Percentiles rank a stretch among this genome's conserved stretches.
Conservation (phyloP, 2,329 filamentous ascomycete species). For the Amauroascus verrucosus region DNA sequence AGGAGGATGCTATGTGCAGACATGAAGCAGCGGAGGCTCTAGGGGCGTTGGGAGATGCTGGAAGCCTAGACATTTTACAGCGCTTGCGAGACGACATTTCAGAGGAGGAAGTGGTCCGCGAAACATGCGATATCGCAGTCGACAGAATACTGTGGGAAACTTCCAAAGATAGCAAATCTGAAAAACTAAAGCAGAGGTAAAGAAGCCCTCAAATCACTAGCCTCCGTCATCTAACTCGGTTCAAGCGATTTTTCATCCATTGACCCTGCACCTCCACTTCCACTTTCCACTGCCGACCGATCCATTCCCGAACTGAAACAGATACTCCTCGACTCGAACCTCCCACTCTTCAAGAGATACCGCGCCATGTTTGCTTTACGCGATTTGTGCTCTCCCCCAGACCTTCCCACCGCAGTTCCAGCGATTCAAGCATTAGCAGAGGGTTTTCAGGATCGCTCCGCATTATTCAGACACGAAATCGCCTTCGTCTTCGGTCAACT, state of each 20-base stretch:
- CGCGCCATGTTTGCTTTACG: constrained; percentile 96
- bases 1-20: constrained; percentile 90
- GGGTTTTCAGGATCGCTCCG: constrained; percentile 75
- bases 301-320: constrained; percentile 66
- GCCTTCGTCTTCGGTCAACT: constrained; percentile 97
- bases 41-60: constrained; percentile 68
- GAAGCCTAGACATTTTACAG: constrained; percentile 63
- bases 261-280: constrained; percentile 83
- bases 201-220: not conserved
- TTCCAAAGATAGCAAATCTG: constrained; percentile 56
- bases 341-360: constrained; percentile 84
- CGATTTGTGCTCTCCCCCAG: constrained; percentile 85
- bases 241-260: constrained; percentile 86
- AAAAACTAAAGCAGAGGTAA: constrained; percentile 74
- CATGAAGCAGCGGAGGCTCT: constrained; percentile 95
- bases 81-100: constrained; percentile 61
- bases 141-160: constrained; percentile 91
- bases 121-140: constrained; percentile 95
- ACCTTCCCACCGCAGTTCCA: constrained; percentile 78
- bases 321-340: constrained; percentile 64
- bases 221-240: constrained; percentile 13
- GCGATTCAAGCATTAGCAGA: constrained; percentile 76
- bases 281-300: constrained; percentile 50
- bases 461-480: constrained; percentile 93
- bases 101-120: constrained; percentile 71